Conservation (phyloP, 208 protist genomes). For the Novymonas esmeraldas region DNA sequence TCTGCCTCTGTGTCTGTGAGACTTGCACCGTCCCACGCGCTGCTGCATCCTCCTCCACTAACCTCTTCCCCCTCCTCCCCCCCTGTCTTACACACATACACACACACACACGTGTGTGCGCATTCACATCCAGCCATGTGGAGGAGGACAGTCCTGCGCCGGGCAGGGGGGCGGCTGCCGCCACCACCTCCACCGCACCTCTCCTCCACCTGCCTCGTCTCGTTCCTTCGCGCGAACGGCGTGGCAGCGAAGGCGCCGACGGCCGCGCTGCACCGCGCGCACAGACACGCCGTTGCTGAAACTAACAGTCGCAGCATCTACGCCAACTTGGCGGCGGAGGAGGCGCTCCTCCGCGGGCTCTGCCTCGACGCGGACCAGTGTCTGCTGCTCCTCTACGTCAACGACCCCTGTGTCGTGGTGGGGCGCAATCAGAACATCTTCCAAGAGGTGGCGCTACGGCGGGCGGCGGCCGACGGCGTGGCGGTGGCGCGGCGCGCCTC, state of each 20-base stretch:
- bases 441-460: slow-evolving; percentile 61
- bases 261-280: slow-evolving; percentile 8
- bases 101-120: no score
- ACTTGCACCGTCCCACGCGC: no score
- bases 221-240: slow-evolving; percentile 13
- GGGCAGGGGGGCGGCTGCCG: no score
- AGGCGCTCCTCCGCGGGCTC: slow-evolving; percentile 71
- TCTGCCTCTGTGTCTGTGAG: no score
- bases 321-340: slow-evolving; percentile 76
- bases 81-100: no score
- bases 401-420: slow-evolving; percentile 82
- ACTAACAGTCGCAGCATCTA: slow-evolving; percentile 64
- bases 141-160: no score
- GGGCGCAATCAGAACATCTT: slow-evolving; percentile 86
- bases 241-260: not conserved
- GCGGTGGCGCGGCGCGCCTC: slow-evolving; percentile 73
- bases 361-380: slow-evolving; percentile 35
- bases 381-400: slow-evolving; percentile 77
- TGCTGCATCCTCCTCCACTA: no score
- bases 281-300: slow-evolving; percentile 26
- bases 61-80: no score
- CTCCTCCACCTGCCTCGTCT: not conserved
- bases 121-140: no score
- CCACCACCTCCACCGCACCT: not conserved
- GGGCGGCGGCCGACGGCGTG: slow-evolving; percentile 44